Base-by-base conservation (phyloP, 2,329 filamentous ascomycete species). In the Penicillium sp. region DNA sequence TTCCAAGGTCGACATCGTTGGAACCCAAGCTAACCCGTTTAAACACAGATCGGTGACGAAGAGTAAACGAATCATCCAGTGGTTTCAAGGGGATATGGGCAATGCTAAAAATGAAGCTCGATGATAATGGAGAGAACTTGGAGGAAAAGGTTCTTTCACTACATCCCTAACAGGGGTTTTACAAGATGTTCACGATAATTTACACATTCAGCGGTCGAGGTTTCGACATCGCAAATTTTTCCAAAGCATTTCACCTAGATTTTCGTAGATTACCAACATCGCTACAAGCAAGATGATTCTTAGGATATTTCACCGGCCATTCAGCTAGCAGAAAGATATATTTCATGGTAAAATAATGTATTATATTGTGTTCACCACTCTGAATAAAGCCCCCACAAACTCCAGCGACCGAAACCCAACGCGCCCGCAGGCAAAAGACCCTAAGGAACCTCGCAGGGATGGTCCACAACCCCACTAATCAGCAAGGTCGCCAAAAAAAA, bases 11-110 rank as follows among this genome's bases (percentile, higher is more conserved):
- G 8, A 22, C 9, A 17, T 35, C 10, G 12, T 30, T 22, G 11
- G 40, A 28, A n/a, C n/a, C 16, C 10, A 2, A 33, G 37, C 44
- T 54, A 54, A 56, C 43, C 5, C 26, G 25, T 45, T 48, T 28
- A 0, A 30, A 14, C 62, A 41, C 65, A 91, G 88, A 91, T 91
- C 70, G 88, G 78, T 35, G 78, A 80, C 50, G 78, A 80, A 55
- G 78, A 80, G 62, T 80, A 74, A 73, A 64, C 41, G 26, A 51
- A 30, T 10, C 19, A 45, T 28, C 11, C 5, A 7, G 16, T 26
- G 46, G 5, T 50, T 50, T 40, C 38, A 47, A 44, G 31, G 47
- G 30, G 42, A 59, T 37, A 61, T 58, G 50, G 60, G 37, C 55
- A 65, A 62, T 56, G 44, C 59, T 55, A 51, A 64, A 65, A 65